Base-by-base conservation (phyloP, 1,284 basidiomycete genomes). In the Malassezia sp. region DNA sequence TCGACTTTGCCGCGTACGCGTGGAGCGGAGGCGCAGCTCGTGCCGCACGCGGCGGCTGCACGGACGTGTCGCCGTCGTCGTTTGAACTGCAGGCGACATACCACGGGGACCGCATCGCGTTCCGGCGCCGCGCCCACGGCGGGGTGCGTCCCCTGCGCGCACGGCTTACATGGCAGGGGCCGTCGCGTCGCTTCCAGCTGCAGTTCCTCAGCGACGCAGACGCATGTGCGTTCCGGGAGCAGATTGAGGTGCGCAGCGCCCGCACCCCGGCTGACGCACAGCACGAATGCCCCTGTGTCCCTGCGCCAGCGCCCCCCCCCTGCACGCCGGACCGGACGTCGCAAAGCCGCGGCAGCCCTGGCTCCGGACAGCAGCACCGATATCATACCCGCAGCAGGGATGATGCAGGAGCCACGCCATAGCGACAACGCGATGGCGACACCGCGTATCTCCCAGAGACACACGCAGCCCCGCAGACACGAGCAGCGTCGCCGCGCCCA, bases 201-300 rank as follows among this genome's bases (percentile, higher is more conserved):
- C 48, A 50, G 22, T 21, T 44, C 2, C 15, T n/a, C 14, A 29
- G 17, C 20, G 5, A 18, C 11, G 31, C 26, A 22, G 48, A 45
- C 14, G 42, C 33, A 11, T 23, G 12, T 7, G 18, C 18, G 18
- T 38, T 50, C 12, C 9, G 44, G 8, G n/a, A 32, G 20, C n/a
- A 18, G 5, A 33, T 50, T 11, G 22, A 42, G 17, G 41, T 42
- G 26, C 18, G 41, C 9, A 8, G 29, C 7, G 18, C 11, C n/a
- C n/a, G n/a, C n/a, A n/a, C n/a, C n/a, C n/a, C n/a, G n/a, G n/a
- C n/a, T n/a, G n/a, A n/a, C n/a, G n/a, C 5, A 5, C 15, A 40
- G 42, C 42, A 50, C 31, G 30, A 30, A 26, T 50, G 48, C 18
- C 30, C 37, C 2, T 50, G 48, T 38, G 31, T 32, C 0, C 48